Percentiles rank a stretch among this genome's conserved stretches.
Conservation (phyloP, 495 filamentous ascomycete genomes). For the Lophiostoma macrostomum region DNA sequence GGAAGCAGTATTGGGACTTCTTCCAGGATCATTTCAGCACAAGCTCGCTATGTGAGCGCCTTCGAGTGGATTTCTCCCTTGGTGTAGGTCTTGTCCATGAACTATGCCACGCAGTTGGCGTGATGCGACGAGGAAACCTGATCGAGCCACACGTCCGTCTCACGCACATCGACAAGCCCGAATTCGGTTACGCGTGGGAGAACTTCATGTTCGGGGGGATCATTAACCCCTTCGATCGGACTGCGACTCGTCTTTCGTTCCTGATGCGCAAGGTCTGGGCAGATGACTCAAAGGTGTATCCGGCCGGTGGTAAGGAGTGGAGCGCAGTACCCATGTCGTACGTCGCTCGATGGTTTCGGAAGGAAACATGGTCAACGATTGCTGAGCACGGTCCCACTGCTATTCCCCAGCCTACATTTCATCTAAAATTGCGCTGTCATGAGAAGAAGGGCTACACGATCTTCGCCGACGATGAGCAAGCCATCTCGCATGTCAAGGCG, state of each 20-base stretch:
- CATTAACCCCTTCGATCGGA: slow-evolving; percentile 24
- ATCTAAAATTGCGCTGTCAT: slow-evolving; percentile 4
- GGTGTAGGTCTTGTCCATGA: slow-evolving; percentile 25
- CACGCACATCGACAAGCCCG: slow-evolving; percentile 9
- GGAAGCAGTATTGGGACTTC: slow-evolving; percentile 1
- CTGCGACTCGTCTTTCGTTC: background rate
- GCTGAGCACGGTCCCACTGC: slow-evolving; percentile 11
- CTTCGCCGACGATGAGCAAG: background rate
- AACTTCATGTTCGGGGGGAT: slow-evolving; percentile 27
- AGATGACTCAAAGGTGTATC: background rate
- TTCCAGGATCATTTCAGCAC: slow-evolving; percentile 8
- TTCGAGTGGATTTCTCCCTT: slow-evolving; percentile 27
- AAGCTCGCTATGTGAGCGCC: slow-evolving; percentile 8
- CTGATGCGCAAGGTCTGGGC: slow-evolving; percentile 22
- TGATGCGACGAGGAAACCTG: slow-evolving; percentile 27
- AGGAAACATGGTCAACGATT: slow-evolving; percentile 23
- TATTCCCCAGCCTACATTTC: slow-evolving; percentile 8
- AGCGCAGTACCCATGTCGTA: slow-evolving; percentile 17
- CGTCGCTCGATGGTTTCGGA: slow-evolving; percentile 28
- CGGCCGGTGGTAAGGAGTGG: slow-evolving; percentile 17
- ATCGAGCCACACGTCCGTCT: slow-evolving; percentile 17
- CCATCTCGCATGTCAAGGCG: background rate
- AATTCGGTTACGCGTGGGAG: slow-evolving; percentile 27
- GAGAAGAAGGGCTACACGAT: background rate
- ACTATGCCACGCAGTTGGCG: slow-evolving; percentile 21